Base-by-base conservation (phyloP, 2,329 filamentous ascomycete species). In the Paracamarosporium sp. region DNA sequence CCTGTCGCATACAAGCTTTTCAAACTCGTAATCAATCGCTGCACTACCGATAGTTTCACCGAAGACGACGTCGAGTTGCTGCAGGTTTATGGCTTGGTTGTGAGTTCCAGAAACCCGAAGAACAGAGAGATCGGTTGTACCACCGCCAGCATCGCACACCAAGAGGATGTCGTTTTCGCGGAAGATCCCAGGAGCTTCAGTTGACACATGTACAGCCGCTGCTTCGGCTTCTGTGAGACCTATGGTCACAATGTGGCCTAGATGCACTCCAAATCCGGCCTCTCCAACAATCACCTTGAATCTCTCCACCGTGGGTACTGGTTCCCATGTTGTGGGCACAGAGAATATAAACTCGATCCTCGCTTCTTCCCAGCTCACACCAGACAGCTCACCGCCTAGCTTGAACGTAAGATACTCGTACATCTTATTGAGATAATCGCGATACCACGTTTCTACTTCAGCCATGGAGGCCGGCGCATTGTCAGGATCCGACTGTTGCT, bases 271-370 rank as follows among this genome's bases (percentile, higher is more conserved):
- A 58, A 85, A 87, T 0, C 84, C 83, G 1, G 83, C 81, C 15
- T 76, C 69, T 13, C 68, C 64, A 2, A 85, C 80, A 28, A 83
- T 79, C 1, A 65, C 64, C 56, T 82, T 82, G 71, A 85, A 86
- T 5, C 69, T 72, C 67, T 85, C 84, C 50, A 86, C 80, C 2
- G 81, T 80, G 7, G 78, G 76, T 56, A 82, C 74, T 2, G 74
- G 81, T 9, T 76, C 78, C 84, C 84, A 87, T 0, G 84, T 86
- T 1, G 84, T 86, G 0, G 85, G 85, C 0, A 85, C 83, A 44
- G 81, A 83, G 70, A 86, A 86, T 8, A 86, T 71, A 62, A 86
- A 87, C 36, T 82, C 79, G 1, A 86, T 80, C 0, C 72, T 72
- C 53, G 83, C 76, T 67, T 69, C n/a, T 64, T 66, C 11, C 79